Evolutionary conservation across 2,329 filamentous ascomycete genomes (phyloP).

Genomic region (Colletotrichum graminicola): DNA sequence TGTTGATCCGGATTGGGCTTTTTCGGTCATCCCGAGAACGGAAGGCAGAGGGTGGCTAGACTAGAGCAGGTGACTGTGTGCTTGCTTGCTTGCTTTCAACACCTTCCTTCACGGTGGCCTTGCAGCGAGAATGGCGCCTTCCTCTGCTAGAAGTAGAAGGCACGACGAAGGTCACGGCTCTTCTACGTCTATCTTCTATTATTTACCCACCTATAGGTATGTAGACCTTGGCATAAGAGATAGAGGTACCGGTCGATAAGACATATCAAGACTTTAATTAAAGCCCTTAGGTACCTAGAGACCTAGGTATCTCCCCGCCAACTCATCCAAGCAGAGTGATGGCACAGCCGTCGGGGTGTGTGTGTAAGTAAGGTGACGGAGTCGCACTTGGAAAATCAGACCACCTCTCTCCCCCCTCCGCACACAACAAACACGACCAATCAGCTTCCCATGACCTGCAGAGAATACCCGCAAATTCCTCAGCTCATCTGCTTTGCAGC

Average conservation of each 20-base stretch:
- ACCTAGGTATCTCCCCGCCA: not conserved
- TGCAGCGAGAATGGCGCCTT: not conserved
- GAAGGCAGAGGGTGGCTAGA: not conserved
- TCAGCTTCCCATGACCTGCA: constrained; percentile 16
- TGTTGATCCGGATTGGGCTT: not conserved
- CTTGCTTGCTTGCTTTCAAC: not conserved
- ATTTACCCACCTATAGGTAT: too few relatives aligned
- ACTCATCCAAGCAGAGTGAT: not conserved
- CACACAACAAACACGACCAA: constrained; percentile 22
- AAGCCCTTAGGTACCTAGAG: too few relatives aligned
- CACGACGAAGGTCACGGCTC: too few relatives aligned
- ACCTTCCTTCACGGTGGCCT: constrained; percentile 6
- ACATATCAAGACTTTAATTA: too few relatives aligned
- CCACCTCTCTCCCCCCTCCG: constrained; percentile 30
- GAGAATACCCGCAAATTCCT: constrained; percentile 31
- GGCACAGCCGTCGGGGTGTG: constrained; percentile 14
- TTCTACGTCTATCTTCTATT: too few relatives aligned
- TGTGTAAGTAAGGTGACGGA: constrained; percentile 30
- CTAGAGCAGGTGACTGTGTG: too few relatives aligned
- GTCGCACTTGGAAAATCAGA: constrained; percentile 38
- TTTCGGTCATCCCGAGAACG: constrained; percentile 8
- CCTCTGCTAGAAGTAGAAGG: not conserved
- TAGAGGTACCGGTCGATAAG: too few relatives aligned
- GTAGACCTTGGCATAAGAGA: too few relatives aligned
- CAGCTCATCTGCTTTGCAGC: constrained; percentile 37